Evolutionary conservation across 257 asterid species (phyloP).

Genomic region (Solanum habrochaites): DNA sequence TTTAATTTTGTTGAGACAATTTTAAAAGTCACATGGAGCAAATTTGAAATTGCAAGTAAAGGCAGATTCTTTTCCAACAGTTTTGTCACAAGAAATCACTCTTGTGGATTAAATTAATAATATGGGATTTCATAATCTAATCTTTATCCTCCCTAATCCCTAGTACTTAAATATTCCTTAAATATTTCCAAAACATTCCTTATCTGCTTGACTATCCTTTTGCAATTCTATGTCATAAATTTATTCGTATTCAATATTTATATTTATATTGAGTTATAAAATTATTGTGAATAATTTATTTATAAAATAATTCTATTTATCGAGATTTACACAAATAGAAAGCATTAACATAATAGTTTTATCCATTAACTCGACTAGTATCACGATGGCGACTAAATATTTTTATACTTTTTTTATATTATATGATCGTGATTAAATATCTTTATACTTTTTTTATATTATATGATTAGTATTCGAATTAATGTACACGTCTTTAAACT

Average conservation of each 20-base stretch:
- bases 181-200: neutral
- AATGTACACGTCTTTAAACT: neutral
- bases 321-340: accelerated
- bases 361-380: accelerated
- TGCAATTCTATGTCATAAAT: neutral
- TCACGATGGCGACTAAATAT: neutral
- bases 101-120: neutral
- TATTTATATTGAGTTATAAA: neutral
- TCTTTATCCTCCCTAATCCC: neutral
- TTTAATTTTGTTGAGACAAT: neutral
- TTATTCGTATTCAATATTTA: neutral
- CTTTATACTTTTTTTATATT: neutral
- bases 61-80: neutral
- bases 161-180: neutral
- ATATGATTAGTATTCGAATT: neutral
- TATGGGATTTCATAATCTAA: neutral
- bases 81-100: neutral
- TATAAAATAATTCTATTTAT: neutral
- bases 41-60: neutral
- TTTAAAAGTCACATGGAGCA: neutral
- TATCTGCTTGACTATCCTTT: neutral
- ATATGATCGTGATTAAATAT: neutral
- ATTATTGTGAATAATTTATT: too few species aligned
- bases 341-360: neutral
- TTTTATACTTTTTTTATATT: neutral